phyloP scores from a whole-genome alignment of 2,329 filamentous ascomycete species.

The Botrytis tulipae region DNA sequence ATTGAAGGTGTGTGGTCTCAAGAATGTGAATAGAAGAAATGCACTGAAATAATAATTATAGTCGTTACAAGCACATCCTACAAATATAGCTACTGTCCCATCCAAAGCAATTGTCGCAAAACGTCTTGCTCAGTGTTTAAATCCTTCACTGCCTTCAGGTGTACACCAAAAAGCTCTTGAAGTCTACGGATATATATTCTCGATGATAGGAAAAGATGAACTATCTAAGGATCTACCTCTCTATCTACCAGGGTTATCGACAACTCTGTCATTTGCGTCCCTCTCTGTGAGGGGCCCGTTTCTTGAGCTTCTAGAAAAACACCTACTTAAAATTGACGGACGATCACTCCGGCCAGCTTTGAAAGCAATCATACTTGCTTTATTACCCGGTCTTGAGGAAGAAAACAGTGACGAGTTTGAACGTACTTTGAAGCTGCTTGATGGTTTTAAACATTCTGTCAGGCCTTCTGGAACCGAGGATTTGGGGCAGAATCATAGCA shows the following conservation, averaged over 20 bases:
- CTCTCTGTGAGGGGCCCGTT: constrained; percentile 85
- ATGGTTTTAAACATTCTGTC: constrained; percentile 71
- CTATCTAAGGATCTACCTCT: constrained; percentile 79
- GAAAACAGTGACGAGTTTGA: constrained; percentile 98
- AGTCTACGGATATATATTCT: constrained; percentile 88
- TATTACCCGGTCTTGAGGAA: constrained; percentile 89
- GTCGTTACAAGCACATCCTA: constrained; percentile 84
- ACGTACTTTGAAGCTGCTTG: constrained; percentile 73
- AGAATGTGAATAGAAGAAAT: constrained; percentile 21
- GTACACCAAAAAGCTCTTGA: constrained; percentile 97
- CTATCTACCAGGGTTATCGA: constrained; percentile 85
- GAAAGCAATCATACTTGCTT: constrained; percentile 84
- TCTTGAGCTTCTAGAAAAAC: constrained; percentile 76
- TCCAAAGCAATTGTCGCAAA: constrained; percentile 82
- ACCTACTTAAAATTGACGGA: constrained; percentile 71
- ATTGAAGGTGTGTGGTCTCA: constrained; percentile 64
- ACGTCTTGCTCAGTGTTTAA: constrained; percentile 90
- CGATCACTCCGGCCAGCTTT: constrained; percentile 77
- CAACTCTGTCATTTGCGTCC: constrained; percentile 91
- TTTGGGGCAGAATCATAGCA: constrained; percentile 53
- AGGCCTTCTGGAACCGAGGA: constrained; percentile 52
- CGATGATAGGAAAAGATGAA: constrained; percentile 75
- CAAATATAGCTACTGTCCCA: constrained; percentile 70
- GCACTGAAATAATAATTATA: constrained; percentile 43
- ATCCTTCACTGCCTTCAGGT: constrained; percentile 87